phyloP scores from a whole-genome alignment of 2,329 filamentous ascomycete species.

The Fusarium sp. region DNA sequence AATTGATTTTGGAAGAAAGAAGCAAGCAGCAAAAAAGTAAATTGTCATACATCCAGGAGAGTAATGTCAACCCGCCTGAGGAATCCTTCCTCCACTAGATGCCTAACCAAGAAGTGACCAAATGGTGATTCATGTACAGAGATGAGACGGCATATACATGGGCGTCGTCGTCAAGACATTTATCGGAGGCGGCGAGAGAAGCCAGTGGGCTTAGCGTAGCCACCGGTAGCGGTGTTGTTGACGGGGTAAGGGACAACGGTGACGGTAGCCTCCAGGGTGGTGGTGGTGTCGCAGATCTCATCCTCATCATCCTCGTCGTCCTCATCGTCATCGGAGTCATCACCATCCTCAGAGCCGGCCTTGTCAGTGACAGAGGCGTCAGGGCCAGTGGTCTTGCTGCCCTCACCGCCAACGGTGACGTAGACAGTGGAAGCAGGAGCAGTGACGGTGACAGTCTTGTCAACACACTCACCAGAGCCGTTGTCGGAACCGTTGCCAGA shows the following conservation, averaged over 20 bases:
- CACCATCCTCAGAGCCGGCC: slow-evolving; percentile 26
- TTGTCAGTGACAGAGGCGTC: slow-evolving; percentile 45
- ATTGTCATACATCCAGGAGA: slow-evolving; percentile 50
- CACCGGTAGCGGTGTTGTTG: slow-evolving; percentile 57
- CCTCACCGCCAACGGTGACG: slow-evolving; percentile 52
- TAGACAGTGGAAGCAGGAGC: slow-evolving; percentile 56
- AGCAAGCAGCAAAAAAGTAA: slow-evolving; percentile 38
- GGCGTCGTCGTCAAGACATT: slow-evolving; percentile 33
- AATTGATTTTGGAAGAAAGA: slow-evolving; percentile 46
- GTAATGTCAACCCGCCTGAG: slow-evolving; percentile 37
- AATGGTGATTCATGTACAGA: slow-evolving; percentile 48
- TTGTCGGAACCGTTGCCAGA: slow-evolving; percentile 11
- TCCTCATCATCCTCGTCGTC: slow-evolving; percentile 39
- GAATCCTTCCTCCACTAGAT: slow-evolving; percentile 42
- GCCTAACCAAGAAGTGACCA: slow-evolving; percentile 42
- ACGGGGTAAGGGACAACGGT: slow-evolving; percentile 61
- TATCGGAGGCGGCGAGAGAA: slow-evolving; percentile 55
- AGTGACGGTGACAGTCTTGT: slow-evolving; percentile 53
- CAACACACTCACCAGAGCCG: slow-evolving; percentile 32
- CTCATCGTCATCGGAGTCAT: slow-evolving; percentile 37
- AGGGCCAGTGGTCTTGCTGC: slow-evolving; percentile 41
- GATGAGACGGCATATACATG: slow-evolving; percentile 39
- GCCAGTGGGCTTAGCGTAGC: slow-evolving; percentile 55
- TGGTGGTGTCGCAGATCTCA: slow-evolving; percentile 46
- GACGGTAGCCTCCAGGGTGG: slow-evolving; percentile 52